A percentile compares a stretch with the other conserved stretches of the same genome.
Evolutionary conservation across 805 yeast species (phyloP).

Genomic region (Vanderwaltozyma tropicalis): DNA sequence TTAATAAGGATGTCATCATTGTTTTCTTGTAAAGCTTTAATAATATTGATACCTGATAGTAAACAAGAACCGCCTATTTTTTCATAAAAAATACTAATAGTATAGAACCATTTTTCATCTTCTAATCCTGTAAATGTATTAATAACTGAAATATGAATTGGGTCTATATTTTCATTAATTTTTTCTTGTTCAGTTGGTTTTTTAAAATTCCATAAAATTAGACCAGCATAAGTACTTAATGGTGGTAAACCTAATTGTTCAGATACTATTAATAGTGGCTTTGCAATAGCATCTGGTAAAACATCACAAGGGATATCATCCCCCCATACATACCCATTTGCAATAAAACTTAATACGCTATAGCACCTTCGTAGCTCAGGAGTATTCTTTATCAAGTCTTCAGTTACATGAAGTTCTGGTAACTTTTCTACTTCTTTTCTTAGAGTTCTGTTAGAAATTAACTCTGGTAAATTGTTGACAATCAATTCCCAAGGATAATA

Average conservation of each 20-base stretch:
- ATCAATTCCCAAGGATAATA: constrained; percentile 71
- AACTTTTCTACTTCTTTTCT: constrained; percentile 54
- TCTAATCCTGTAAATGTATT: constrained; percentile 81
- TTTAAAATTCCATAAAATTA: constrained; percentile 81
- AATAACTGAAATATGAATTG: constrained; percentile 65
- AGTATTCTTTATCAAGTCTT: constrained; percentile 26
- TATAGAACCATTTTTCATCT: constrained; percentile 90
- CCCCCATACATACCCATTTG: constrained; percentile 90
- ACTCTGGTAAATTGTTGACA: constrained; percentile 49
- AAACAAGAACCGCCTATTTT: constrained; percentile 67
- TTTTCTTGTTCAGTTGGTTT: background rate
- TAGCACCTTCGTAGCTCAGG: constrained; percentile 70
- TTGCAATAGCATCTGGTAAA: constrained; percentile 58
- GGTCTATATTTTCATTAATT: constrained; percentile 33
- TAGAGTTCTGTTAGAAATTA: constrained; percentile 55
- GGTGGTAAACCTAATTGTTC: constrained; percentile 68
- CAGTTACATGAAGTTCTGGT: constrained; percentile 43
- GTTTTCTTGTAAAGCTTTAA: constrained; percentile 42
- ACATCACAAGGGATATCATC: constrained; percentile 48
- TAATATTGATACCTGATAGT: constrained; percentile 55
- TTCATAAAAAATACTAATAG: constrained; percentile 82
- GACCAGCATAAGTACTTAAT: constrained; percentile 75
- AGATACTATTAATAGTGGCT: constrained; percentile 55
- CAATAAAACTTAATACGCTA: constrained; percentile 63
- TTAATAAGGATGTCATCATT: constrained; percentile 33